phyloP scores from a whole-genome alignment of 176 grass and related monocot genomes.

The Hsuehochloa calcarea region DNA sequence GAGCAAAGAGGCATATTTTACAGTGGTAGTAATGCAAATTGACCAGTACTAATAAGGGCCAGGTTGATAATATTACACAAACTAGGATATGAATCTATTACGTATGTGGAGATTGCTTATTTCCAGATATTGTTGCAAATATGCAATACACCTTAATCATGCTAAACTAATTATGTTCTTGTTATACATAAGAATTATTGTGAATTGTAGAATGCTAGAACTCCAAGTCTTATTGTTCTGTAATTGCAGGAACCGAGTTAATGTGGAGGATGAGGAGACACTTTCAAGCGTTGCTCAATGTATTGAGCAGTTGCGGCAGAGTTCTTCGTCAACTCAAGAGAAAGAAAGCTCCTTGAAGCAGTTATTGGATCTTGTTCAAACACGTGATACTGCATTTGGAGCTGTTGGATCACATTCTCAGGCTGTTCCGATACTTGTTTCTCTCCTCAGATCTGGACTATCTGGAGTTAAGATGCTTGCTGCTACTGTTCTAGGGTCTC shows the following conservation, averaged over 20 bases:
- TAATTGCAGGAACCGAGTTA: constrained; percentile 60
- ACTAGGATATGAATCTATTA: background rate
- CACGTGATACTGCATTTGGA: constrained; percentile 82
- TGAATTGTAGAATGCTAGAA: background rate
- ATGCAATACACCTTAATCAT: background rate
- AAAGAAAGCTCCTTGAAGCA: constrained; percentile 87
- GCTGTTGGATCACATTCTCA: constrained; percentile 84
- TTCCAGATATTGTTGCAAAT: background rate
- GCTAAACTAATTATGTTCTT: constrained; percentile 18
- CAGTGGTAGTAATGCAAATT: background rate
- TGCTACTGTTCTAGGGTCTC: constrained; percentile 84
- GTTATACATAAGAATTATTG: background rate
- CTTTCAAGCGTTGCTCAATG: constrained; percentile 86
- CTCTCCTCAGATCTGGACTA: constrained; percentile 83
- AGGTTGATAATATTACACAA: background rate
- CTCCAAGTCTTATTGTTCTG: constrained; percentile 17
- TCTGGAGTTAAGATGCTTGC: constrained; percentile 76
- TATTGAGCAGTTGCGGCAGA: constrained; percentile 84
- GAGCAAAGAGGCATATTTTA: background rate
- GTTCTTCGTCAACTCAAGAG: constrained; percentile 71
- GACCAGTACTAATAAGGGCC: background rate
- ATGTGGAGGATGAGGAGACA: constrained; percentile 89
- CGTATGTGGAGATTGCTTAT: background rate
- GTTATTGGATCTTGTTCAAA: constrained; percentile 89
- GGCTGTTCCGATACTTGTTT: constrained; percentile 85